Base-by-base conservation (phyloP, 495 filamentous ascomycete genomes). In the Saxophila tyrrhenica region DNA sequence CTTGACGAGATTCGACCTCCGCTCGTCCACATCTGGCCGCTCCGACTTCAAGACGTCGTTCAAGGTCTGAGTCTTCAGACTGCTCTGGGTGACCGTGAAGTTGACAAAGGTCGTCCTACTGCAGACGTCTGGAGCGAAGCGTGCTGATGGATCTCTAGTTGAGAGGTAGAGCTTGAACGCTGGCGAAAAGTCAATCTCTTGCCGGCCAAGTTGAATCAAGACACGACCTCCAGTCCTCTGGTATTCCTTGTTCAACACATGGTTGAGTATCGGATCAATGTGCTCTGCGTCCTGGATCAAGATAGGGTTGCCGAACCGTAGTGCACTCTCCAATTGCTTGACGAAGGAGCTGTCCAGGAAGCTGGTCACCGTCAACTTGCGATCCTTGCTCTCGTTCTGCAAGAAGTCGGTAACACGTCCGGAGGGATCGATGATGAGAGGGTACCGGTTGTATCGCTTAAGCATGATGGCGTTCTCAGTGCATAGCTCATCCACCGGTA, bases 201-300 rank as follows among this genome's bases (percentile, higher is more conserved):
- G 94, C 69, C 91, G 96, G 61, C 92, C 92, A 25, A 99, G 84
- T 66, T 97, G 92, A 55, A 97, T 97, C 46, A 99, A 79, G 38
- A 99, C 92, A 77, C 92, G 90, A 15, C 92, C 92, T 52, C 92
- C 92, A n/a, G 92, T 99, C 72, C 89, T 95, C 69, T 99, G 92
- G 69, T 99, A 97, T 64, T 99, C 92, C 68, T 97, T 97, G 72
- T 99, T 99, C 68, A 99, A 81, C 45, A 99, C 90, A 64, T 99
- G 94, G 66, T 95, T 99, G 63, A 99, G 82, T 50, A 99, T 85
- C 5, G 92, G 92, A 65, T 99, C 92, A 50, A 99, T 70, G 65
- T 97, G 86, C 70, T 99, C 92, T 2, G 92, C 92, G 69, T 99
- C 92, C 67, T 99, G 92, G 59, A 99, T 96, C 48, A 99, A 80